These are phyloP conservation scores for Achaetomium macrosporum DNA, from an alignment of 2,329 filamentous ascomycete genomes.

Conservation along the genomic window DNA sequence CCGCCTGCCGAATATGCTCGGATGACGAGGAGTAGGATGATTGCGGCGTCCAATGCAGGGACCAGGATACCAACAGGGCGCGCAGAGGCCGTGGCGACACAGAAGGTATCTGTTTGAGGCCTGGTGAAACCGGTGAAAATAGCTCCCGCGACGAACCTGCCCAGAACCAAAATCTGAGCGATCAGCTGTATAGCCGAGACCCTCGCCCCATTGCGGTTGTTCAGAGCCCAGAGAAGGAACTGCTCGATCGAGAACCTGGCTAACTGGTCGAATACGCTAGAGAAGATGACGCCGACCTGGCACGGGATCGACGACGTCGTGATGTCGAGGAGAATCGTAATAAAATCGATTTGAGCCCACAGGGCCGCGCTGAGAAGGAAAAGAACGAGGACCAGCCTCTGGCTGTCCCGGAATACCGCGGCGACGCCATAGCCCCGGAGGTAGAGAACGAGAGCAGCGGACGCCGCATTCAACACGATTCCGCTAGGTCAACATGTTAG, in stretches of 20 bases:
- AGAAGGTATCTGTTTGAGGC: constrained; percentile 46
- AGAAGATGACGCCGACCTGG: constrained; percentile 47
- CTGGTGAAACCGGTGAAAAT: constrained; percentile 51
- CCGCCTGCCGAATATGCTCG: constrained; percentile 36
- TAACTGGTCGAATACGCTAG: constrained; percentile 52
- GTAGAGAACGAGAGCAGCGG: constrained; percentile 41
- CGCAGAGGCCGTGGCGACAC: constrained; percentile 42
- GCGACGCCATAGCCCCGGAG: constrained; percentile 42
- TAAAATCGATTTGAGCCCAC: constrained; percentile 50
- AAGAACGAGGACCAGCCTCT: constrained; percentile 58
- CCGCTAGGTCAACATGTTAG: constrained; percentile 35
- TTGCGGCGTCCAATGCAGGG: constrained; percentile 40
- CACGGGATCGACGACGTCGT: constrained; percentile 38
- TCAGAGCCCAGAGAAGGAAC: constrained; percentile 47
- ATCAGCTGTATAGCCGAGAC: constrained; percentile 34
- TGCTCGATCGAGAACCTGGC: constrained; percentile 49
- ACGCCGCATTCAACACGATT: constrained; percentile 48
- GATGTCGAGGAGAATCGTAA: constrained; percentile 42
- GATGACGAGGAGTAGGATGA: constrained; percentile 39
- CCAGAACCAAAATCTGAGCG: constrained; percentile 42
- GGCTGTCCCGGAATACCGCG: constrained; percentile 48
- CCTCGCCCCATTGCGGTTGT: constrained; percentile 30
- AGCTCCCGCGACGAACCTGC: constrained; percentile 47
- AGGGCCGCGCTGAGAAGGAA: constrained; percentile 47
- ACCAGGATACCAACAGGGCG: constrained; percentile 41